Evolutionary conservation across 176 grass and related monocot genomes (phyloP).

Genomic region (Puccinellia tenuiflora): DNA sequence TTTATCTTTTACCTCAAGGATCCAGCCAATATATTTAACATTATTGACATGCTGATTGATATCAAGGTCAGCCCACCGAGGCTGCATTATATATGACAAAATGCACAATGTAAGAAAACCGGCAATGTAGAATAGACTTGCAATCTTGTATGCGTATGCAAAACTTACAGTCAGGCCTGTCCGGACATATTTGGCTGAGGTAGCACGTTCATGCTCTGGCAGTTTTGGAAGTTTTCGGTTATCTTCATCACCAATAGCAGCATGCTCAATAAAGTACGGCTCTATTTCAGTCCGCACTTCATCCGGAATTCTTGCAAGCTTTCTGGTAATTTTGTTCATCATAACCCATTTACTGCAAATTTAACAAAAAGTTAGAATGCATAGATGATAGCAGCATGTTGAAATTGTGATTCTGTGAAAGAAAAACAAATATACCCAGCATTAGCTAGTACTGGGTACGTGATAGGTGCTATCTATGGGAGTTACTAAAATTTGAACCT

Average conservation of each 20-base stretch:
- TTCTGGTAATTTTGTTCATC: constrained; percentile 94
- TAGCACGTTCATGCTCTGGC: constrained; percentile 34
- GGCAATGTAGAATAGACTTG: not conserved
- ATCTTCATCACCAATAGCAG: constrained; percentile 73
- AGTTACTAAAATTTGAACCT: constrained; percentile 45
- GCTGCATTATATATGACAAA: constrained; percentile 41
- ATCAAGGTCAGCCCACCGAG: constrained; percentile 67
- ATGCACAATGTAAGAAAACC: not conserved
- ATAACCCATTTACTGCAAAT: constrained; percentile 88
- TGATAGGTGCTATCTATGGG: not conserved
- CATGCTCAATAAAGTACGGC: constrained; percentile 63
- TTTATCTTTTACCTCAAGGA: constrained; percentile 60
- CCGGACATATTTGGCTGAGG: constrained; percentile 58
- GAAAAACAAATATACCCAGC: not conserved
- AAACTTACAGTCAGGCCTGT: constrained; percentile 82
- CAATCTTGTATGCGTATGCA: constrained; percentile 7
- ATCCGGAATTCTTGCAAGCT: constrained; percentile 83
- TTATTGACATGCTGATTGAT: constrained; percentile 87
- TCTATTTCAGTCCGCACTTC: constrained; percentile 87
- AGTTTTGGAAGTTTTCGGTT: constrained; percentile 76
- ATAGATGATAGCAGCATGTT: not conserved
- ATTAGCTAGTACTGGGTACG: not conserved
- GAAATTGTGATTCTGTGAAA: not conserved
- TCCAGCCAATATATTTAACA: constrained; percentile 89
- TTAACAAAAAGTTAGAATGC: constrained; percentile 16